Conservation (phyloP, 2,329 filamentous ascomycete species). For the Volutella citrinella region DNA sequence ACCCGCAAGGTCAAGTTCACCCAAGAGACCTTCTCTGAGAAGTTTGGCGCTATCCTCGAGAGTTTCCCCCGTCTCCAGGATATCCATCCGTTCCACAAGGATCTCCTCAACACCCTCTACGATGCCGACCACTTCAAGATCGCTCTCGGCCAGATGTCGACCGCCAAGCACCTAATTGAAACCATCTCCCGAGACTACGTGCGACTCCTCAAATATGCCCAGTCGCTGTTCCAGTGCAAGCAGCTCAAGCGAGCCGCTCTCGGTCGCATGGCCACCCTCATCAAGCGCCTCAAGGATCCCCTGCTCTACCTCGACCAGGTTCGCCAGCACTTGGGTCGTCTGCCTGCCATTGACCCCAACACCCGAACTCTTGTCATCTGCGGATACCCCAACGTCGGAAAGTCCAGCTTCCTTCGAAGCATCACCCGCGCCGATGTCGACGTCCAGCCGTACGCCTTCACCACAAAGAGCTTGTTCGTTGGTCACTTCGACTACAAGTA, state of each 20-base stretch:
- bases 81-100: conserved; percentile 87
- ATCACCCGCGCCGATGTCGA: conserved; percentile 94
- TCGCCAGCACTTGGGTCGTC: conserved; percentile 92
- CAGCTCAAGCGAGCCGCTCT: conserved; percentile 95
- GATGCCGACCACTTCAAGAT: conserved; percentile 98
- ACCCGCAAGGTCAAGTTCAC: conserved; percentile 98
- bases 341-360: conserved; percentile 97
- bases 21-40: conserved; percentile 93
- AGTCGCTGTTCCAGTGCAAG: conserved; percentile 98
- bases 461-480: conserved; percentile 94
- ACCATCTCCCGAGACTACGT: conserved; percentile 96
- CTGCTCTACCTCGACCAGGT: conserved; percentile 89
- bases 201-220: conserved; percentile 85
- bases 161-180: conserved; percentile 94
- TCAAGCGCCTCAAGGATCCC: conserved; percentile 90
- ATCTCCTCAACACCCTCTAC: conserved; percentile 91
- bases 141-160: conserved; percentile 91
- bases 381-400: conserved; percentile 96
- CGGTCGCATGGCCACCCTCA: conserved; percentile 97
- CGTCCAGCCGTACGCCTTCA: conserved; percentile 97
- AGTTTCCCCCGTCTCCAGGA: conserved; percentile 90
- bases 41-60: conserved; percentile 85
- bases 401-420: conserved; percentile 91
- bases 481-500: conserved; percentile 95
- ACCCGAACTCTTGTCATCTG: conserved; percentile 94